Percentiles rank a stretch among this genome's conserved stretches.
phyloP scores from a whole-genome alignment of 2,329 filamentous ascomycete species.

The Corinectria fuckeliana region DNA sequence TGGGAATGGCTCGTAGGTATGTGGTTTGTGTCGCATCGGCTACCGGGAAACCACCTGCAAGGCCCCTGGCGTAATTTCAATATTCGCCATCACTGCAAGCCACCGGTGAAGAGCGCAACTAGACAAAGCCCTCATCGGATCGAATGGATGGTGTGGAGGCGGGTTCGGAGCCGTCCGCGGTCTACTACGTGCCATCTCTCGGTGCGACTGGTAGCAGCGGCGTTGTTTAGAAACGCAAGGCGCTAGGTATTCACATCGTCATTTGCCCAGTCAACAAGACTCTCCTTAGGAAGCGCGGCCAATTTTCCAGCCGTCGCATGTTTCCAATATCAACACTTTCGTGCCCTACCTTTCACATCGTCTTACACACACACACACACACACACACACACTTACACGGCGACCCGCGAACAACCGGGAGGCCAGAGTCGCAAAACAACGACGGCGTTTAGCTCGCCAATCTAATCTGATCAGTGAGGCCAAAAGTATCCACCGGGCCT shows the following conservation, averaged over 20 bases:
- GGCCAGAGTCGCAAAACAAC: slow-evolving; percentile 4
- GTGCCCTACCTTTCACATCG: neutral
- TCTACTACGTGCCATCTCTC: neutral
- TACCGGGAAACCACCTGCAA: slow-evolving; percentile 19
- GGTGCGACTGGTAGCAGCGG: neutral
- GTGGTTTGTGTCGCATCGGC: slow-evolving; percentile 28
- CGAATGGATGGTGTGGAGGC: neutral
- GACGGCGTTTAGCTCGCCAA: slow-evolving; percentile 39
- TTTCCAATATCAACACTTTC: neutral
- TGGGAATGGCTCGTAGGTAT: slow-evolving; percentile 7
- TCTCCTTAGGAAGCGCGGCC: neutral
- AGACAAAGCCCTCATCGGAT: neutral
- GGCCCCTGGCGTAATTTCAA: slow-evolving; percentile 37
- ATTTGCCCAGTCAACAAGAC: neutral
- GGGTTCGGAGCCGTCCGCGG: neutral
- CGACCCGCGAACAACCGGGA: slow-evolving; percentile 4
- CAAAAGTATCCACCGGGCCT: slow-evolving; percentile 24
- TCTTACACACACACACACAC: neutral
- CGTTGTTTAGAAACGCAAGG: neutral
- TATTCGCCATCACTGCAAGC: slow-evolving; percentile 3
- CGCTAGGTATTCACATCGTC: neutral
- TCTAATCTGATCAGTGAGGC: slow-evolving; percentile 23
- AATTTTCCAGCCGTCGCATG: neutral
- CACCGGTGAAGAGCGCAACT: slow-evolving; percentile 1
- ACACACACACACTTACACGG: no score